These are phyloP conservation scores for Domatiomyces globalis DNA, from an alignment of 2,329 filamentous ascomycete genomes.

Conservation along the genomic window DNA sequence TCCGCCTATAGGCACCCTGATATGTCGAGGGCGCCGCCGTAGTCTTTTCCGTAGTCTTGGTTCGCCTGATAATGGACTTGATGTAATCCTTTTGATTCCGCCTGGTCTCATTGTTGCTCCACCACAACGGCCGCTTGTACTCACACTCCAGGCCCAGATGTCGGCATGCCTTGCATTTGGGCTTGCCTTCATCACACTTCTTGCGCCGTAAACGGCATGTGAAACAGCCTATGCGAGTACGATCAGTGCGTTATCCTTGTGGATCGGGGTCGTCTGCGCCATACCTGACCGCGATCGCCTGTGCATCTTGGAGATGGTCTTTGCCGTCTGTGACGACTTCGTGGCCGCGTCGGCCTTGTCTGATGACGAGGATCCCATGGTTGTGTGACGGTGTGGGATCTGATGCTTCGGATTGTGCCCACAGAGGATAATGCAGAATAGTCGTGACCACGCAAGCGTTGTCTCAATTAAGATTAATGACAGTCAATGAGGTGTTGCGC, in stretches of 20 bases:
- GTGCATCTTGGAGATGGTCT: conserved; percentile 63
- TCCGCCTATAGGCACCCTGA: conserved; percentile 23
- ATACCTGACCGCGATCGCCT: conserved; percentile 86
- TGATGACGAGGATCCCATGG: conserved; percentile 14
- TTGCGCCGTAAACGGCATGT: conserved; percentile 54
- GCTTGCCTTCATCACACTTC: conserved; percentile 55
- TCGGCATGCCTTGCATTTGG: conserved; percentile 49
- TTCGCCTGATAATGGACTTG: conserved; percentile 95
- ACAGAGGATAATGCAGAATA: not conserved
- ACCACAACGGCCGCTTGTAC: conserved; percentile 95
- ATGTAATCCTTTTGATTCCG: conserved; percentile 83
- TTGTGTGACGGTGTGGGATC: not conserved
- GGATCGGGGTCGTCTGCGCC: conserved; percentile 25
- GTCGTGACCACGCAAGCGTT: not conserved
- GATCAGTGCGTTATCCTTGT: not conserved
- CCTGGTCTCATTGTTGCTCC: conserved; percentile 81
- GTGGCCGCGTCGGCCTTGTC: conserved; percentile 17
- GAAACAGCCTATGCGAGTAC: conserved; percentile 41
- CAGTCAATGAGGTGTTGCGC: conserved; percentile 2
- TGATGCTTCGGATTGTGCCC: not conserved
- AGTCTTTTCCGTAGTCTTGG: conserved; percentile 82
- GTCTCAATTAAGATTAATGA: conserved; percentile 1
- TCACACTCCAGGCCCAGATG: conserved; percentile 76
- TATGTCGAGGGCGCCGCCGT: not conserved
- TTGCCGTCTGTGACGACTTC: conserved; percentile 25